Base-by-base conservation (phyloP, 495 filamentous ascomycete species). In the Beverwykella pulmonaria region DNA sequence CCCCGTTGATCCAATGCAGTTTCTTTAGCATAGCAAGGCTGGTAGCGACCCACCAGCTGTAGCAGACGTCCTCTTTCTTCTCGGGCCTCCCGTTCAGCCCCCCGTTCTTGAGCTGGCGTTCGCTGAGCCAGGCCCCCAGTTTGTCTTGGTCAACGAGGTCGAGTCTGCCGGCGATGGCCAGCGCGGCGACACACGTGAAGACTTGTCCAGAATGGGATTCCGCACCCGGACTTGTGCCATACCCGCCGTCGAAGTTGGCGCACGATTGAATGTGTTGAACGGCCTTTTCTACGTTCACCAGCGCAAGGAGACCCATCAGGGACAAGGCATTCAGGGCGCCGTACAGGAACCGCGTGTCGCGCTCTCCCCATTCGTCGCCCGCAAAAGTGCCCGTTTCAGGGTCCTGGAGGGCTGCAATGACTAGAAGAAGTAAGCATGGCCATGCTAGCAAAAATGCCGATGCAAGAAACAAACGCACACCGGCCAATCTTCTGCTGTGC, bases 41-140 rank as follows among this genome's bases (percentile, higher is more conserved):
- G 71, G 88, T 90, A 59, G 89, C 76, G 25, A 97, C 94, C 94
- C 94, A 98, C 94, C 94, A 98, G 74, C 90, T 95, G 76, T 98
- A 98, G 78, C 94, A 98, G 7, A 96, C 92, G 79, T 98, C 95
- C 75, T 93, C 92, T 56, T 92, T 79, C 79, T 98, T 98, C 79
- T 98, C 95, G 0, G 94, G 94, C 53, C 94, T 83, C 2, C 94
- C 94, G 73, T 98, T 98, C 29, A 98, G 78, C 4, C 94, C 94
- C 32, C 95, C 95, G 25, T 86, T 88, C 9, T 90, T 84, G 15
- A 95, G 79, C 72, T 98, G 94, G 30, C 94, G 81, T 76, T 98
- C 94, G 77, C 92, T 94, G 27, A 98, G 83, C 94, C 94, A 98
- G 20, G 85, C 83, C 0, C 88, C 93, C 1, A 98, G 78, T 47